Conservation (phyloP, 176 grass and related monocot genomes). For the Typha latifolia region DNA sequence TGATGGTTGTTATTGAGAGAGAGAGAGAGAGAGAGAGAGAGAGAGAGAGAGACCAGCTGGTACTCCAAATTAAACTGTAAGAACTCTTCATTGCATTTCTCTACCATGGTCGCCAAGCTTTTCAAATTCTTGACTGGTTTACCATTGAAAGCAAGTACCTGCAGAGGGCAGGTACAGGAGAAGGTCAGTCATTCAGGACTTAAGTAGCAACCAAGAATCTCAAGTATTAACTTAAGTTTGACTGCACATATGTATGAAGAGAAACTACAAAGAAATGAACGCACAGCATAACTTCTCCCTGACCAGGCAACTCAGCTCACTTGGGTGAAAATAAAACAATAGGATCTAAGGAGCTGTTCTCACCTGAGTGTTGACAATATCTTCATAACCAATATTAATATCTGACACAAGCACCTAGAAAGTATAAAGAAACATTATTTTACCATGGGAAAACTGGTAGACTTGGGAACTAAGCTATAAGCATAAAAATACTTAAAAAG, state of each 20-base stretch:
- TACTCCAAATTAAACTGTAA: constrained; percentile 89
- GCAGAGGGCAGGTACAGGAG: no score
- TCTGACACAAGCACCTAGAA: constrained; percentile 89
- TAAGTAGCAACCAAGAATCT: no score
- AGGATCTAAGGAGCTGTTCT: no score
- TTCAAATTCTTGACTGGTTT: constrained; percentile 71
- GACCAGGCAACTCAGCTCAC: no score
- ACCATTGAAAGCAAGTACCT: constrained; percentile 72
- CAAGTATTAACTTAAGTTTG: no score
- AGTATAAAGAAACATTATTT: constrained; percentile 3
- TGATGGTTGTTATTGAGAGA: not conserved
- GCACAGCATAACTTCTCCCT: no score
- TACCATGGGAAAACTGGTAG: not conserved
- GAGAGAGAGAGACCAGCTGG: constrained; percentile 45
- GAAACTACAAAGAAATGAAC: no score
- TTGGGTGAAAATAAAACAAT: no score
- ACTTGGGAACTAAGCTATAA: no score
- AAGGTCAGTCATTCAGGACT: no score
- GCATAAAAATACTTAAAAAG: no score
- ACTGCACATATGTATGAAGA: no score
- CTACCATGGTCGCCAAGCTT: constrained; percentile 72
- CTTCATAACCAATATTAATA: constrained; percentile 99
- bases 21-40: not conserved
- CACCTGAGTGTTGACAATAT: constrained; percentile 80
- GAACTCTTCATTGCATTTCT: constrained; percentile 64